Conservation (phyloP, 306 rosid species). For the Gleditsia sinensis region DNA sequence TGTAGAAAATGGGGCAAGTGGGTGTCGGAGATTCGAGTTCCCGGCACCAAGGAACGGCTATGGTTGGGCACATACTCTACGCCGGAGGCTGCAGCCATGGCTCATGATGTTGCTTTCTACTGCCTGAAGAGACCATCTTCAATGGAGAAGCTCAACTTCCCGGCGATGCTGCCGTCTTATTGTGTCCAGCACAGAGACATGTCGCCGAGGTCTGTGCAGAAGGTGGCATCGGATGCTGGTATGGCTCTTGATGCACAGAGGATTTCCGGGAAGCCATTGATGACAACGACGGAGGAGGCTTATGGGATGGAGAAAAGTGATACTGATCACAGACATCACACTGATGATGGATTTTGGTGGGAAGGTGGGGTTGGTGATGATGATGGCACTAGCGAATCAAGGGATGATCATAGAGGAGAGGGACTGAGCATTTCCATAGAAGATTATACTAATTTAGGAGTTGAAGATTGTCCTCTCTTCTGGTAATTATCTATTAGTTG, state of each 20-base stretch:
- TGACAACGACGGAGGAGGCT: neutral
- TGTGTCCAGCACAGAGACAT: slow-evolving; percentile 6
- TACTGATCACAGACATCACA: too few relatives aligned
- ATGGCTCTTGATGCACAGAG: slow-evolving; percentile 59
- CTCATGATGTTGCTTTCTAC: slow-evolving; percentile 57
- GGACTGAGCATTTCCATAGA: slow-evolving; percentile 53
- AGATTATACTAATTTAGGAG: slow-evolving; percentile 39
- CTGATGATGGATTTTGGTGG: neutral
- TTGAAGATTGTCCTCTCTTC: neutral
- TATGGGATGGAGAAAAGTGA: too few relatives aligned
- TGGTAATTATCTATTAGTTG: too few relatives aligned
- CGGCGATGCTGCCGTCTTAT: slow-evolving; percentile 28
- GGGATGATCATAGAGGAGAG: neutral
- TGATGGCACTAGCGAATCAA: slow-evolving; percentile 15
- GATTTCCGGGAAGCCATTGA: neutral
- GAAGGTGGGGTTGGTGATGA: neutral
- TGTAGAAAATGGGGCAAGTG: slow-evolving; percentile 70
- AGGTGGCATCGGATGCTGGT: slow-evolving; percentile 58
- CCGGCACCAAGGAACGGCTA: slow-evolving; percentile 44
- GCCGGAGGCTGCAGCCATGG: slow-evolving; percentile 56
- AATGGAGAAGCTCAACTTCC: slow-evolving; percentile 53
- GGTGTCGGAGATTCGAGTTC: slow-evolving; percentile 67
- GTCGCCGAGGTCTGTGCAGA: slow-evolving; percentile 58
- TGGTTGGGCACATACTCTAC: slow-evolving; percentile 63
- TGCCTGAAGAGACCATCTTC: slow-evolving; percentile 45